Evolutionary conservation across 768 basidiomycete species (phyloP).

Genomic region (Mycena galericulata): DNA sequence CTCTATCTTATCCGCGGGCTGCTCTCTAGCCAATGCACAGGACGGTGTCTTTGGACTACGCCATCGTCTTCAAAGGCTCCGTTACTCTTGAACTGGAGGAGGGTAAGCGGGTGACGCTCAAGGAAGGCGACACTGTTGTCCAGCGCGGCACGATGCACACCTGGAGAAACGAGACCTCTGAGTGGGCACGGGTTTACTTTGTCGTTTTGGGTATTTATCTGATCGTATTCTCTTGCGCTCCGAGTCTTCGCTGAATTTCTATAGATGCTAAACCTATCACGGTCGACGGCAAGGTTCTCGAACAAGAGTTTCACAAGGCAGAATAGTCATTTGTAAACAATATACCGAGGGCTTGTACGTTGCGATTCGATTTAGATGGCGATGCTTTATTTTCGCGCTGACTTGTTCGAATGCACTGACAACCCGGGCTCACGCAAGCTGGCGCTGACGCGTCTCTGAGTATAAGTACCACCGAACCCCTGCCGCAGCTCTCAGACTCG

Average conservation of each 20-base stretch:
- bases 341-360: too few relatives aligned
- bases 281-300: constrained; percentile 1
- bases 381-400: too few relatives aligned
- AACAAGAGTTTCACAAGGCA: background rate
- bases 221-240: background rate
- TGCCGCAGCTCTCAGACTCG: too few relatives aligned
- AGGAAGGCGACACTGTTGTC: constrained; percentile 40
- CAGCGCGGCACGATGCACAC: constrained; percentile 43
- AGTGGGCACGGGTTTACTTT: constrained; percentile 41
- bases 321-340: too few relatives aligned
- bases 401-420: too few relatives aligned
- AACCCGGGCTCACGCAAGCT: too few relatives aligned
- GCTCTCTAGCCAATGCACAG: constrained; percentile 37
- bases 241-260: background rate
- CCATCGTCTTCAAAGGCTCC: constrained; percentile 35
- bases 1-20: too few relatives aligned
- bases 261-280: constrained; percentile 17
- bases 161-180: constrained; percentile 40
- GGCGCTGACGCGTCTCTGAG: too few relatives aligned
- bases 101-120: constrained; percentile 33
- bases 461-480: too few relatives aligned
- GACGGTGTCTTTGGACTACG: constrained; percentile 41
- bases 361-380: too few relatives aligned
- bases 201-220: constrained; percentile 32
- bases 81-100: constrained; percentile 40